A percentile compares a stretch with the other conserved stretches of the same genome.
Conservation (phyloP, 1,284 basidiomycete genomes). For the Cystobasidium pallidum region DNA sequence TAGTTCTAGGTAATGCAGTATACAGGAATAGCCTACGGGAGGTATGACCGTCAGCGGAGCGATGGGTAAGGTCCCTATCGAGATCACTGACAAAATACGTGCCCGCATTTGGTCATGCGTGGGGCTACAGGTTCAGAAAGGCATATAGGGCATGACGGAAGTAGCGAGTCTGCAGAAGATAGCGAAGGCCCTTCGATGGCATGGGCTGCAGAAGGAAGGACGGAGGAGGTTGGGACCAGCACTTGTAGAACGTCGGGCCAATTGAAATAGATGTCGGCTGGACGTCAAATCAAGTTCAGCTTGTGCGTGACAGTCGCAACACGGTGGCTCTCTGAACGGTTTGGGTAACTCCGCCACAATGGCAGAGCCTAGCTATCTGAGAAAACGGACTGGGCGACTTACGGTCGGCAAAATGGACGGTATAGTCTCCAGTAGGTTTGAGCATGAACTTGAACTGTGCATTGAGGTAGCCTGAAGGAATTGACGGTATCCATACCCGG, state of each 20-base stretch:
- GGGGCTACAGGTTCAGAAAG: constrained; percentile 86
- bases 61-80: too few species aligned
- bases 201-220: constrained; percentile 43
- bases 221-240: constrained; percentile 73
- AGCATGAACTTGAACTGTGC: constrained; percentile 91
- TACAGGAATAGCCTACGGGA: constrained; percentile 73
- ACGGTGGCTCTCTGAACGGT: too few species aligned
- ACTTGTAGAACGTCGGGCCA: constrained; percentile 97
- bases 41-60: too few species aligned
- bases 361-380: neutral
- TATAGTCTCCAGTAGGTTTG: constrained; percentile 88
- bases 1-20: constrained; percentile 79
- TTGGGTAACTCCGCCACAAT: neutral
- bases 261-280: constrained; percentile 64
- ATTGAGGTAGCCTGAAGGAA: constrained; percentile 69
- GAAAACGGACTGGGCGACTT: constrained; percentile 53
- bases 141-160: constrained; percentile 88
- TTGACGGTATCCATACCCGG: neutral
- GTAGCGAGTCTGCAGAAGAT: constrained; percentile 61
- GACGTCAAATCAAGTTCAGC: constrained; percentile 24
- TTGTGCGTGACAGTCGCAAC: too few species aligned
- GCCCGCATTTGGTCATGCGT: constrained; percentile 66
- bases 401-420: constrained; percentile 91
- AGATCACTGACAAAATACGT: constrained; percentile 50
- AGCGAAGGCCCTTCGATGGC: constrained; percentile 44